Evolutionary conservation across 257 asterid genomes (phyloP).

Genomic region (Ophiorrhiza pumila): DNA sequence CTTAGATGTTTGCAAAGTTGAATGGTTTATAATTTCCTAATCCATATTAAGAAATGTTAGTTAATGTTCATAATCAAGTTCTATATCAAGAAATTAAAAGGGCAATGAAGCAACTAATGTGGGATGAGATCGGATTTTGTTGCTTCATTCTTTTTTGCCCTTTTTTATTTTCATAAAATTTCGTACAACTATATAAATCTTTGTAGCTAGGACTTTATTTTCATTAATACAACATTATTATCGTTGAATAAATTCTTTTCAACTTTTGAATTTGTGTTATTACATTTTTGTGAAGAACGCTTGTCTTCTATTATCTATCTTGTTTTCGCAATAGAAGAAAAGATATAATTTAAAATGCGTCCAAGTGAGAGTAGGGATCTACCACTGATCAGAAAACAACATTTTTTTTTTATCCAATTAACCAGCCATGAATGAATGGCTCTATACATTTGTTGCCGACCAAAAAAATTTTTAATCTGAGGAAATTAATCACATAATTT

Average conservation of each 20-base stretch:
- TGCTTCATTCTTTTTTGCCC: too few relatives aligned
- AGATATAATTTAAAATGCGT: too few relatives aligned
- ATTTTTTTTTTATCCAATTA: not conserved
- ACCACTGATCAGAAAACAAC: not conserved
- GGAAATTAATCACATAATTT: not conserved
- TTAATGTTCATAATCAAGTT: slow-evolving; percentile 3
- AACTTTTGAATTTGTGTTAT: too few relatives aligned
- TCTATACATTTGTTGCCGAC: not conserved
- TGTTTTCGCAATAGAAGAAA: too few relatives aligned
- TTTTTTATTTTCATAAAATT: too few relatives aligned
- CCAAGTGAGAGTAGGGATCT: slow-evolving; percentile 1
- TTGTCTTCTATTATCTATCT: too few relatives aligned
- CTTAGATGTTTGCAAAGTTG: not conserved
- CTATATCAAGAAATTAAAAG: not conserved
- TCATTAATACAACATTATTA: too few relatives aligned
- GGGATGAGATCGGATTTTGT: too few relatives aligned
- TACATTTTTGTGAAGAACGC: too few relatives aligned
- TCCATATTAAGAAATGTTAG: not conserved
- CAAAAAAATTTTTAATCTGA: not conserved
- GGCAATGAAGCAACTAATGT: not conserved
- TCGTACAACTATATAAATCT: too few relatives aligned
- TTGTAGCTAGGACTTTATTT: too few relatives aligned
- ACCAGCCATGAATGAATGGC: not conserved
- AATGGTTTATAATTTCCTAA: not conserved
- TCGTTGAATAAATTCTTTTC: too few relatives aligned